These are phyloP conservation scores for Colletotrichum liriopes DNA, from an alignment of 2,329 filamentous ascomycete genomes.

Conservation along the genomic window DNA sequence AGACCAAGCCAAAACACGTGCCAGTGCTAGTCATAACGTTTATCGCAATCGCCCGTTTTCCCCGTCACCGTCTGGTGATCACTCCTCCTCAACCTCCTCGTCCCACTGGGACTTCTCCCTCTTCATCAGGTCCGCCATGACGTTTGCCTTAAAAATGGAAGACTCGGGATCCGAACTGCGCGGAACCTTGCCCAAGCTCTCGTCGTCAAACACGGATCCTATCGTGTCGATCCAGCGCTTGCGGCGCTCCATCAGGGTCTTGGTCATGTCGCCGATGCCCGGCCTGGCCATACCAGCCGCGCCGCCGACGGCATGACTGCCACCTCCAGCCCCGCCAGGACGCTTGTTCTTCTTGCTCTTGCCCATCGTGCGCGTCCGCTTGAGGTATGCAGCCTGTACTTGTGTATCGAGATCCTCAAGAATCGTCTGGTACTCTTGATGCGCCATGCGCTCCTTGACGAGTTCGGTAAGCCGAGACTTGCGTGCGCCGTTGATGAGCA, in stretches of 20 bases:
- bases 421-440: conserved; percentile 97
- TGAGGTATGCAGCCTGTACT: conserved; percentile 94
- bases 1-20: conserved; percentile 12
- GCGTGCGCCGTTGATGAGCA: conserved; percentile 89
- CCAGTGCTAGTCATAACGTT: conserved; percentile 29
- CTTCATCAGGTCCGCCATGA: conserved; percentile 82
- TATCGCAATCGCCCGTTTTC: conserved; percentile 9
- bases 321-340: conserved; percentile 81
- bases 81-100: conserved; percentile 81
- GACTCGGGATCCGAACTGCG: conserved; percentile 73
- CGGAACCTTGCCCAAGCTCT: conserved; percentile 82
- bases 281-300: conserved; percentile 77
- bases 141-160: conserved; percentile 80
- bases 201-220: conserved; percentile 90
- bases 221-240: conserved; percentile 93
- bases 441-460: conserved; percentile 92
- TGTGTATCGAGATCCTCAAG: conserved; percentile 96
- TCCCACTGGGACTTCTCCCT: conserved; percentile 87
- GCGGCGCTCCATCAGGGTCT: conserved; percentile 92
- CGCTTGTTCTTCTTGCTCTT: conserved; percentile 94
- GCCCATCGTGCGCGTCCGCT: conserved; percentile 93
- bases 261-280: conserved; percentile 91
- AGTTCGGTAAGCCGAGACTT: conserved; percentile 90
- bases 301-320: conserved; percentile 72
- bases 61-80: conserved; percentile 35